Conservation (phyloP, 2,329 filamentous ascomycete species). For the Claviceps citrina region DNA sequence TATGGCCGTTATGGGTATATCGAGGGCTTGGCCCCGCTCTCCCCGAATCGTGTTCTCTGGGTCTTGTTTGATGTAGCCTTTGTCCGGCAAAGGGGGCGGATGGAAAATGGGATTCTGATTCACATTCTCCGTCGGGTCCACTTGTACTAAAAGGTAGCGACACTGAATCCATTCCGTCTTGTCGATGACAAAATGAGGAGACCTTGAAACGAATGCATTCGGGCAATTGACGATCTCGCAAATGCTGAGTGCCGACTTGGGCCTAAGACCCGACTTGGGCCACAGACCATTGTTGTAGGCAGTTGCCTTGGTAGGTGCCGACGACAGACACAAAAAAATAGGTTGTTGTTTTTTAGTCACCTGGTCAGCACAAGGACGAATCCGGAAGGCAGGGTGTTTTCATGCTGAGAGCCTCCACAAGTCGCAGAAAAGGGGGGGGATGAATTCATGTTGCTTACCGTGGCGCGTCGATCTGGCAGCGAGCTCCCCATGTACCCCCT, state of each 20-base stretch:
- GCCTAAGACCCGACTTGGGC: slow-evolving; percentile 50
- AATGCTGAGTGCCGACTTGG: slow-evolving; percentile 49
- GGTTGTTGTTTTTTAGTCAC: too few relatives aligned
- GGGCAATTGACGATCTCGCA: slow-evolving; percentile 77
- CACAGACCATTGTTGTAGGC: slow-evolving; percentile 26
- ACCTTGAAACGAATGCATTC: slow-evolving; percentile 35
- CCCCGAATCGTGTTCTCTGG: slow-evolving; percentile 8
- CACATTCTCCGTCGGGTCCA: slow-evolving; percentile 7
- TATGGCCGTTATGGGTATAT: slow-evolving; percentile 16
- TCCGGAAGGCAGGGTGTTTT: too few relatives aligned
- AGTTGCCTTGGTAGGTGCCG: neutral
- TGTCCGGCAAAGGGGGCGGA: neutral
- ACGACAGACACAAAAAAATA: too few relatives aligned
- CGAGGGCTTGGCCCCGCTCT: neutral
- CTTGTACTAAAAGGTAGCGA: slow-evolving; percentile 55
- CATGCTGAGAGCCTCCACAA: too few relatives aligned
- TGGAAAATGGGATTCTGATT: slow-evolving; percentile 6
- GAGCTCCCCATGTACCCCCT: neutral
- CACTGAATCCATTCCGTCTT: slow-evolving; percentile 80
- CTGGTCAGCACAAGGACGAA: too few relatives aligned
- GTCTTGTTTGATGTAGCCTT: slow-evolving; percentile 16
- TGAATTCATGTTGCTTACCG: neutral
- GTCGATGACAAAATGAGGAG: slow-evolving; percentile 55
- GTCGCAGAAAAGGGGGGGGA: too few relatives aligned
- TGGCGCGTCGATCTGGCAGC: too few relatives aligned